These are phyloP conservation scores for Saccharomycopsis malanga DNA, from an alignment of 805 yeast species.

Conservation along the genomic window DNA sequence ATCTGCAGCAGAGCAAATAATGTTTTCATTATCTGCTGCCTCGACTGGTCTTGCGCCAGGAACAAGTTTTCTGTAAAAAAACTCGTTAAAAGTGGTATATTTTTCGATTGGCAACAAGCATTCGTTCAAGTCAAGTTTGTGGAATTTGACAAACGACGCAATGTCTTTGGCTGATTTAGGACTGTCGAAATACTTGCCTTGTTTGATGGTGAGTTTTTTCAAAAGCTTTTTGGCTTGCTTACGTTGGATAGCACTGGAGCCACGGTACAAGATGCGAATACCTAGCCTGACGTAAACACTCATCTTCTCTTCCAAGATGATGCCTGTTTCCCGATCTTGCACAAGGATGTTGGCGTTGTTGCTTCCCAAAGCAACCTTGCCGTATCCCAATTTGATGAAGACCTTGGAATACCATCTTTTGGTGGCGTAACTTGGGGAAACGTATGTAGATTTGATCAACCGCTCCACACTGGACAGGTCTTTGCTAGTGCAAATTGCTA, in stretches of 20 bases:
- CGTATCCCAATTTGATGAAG: conserved; percentile 78
- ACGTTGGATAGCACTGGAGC: conserved; percentile 53
- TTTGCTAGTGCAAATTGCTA: conserved; percentile 77
- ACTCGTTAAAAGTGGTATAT: conserved; percentile 76
- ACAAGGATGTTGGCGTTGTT: conserved; percentile 92
- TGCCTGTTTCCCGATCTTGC: conserved; percentile 85
- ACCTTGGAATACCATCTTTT: conserved; percentile 85
- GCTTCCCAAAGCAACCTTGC: conserved; percentile 77
- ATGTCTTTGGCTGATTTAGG: conserved; percentile 63
- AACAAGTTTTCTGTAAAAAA: conserved; percentile 72
- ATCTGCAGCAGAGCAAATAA: conserved; percentile 79
- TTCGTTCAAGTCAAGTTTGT: conserved; percentile 68
- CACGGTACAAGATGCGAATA: conserved; percentile 73
- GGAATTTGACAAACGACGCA: conserved; percentile 71
- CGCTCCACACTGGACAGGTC: conserved; percentile 67
- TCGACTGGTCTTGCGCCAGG: conserved; percentile 69
- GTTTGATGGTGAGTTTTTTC: conserved; percentile 61
- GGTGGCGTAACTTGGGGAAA: conserved; percentile 74
- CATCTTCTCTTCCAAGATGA: conserved; percentile 90
- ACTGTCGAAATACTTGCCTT: conserved; percentile 77
- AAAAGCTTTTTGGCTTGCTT: conserved; percentile 55
- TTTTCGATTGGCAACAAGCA: conserved; percentile 44
- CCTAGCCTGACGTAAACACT: conserved; percentile 83
- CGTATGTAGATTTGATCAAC: conserved; percentile 58
- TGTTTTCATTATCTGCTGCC: conserved; percentile 38